Conservation (phyloP, 169 alveolate species). For the Plasmodium cynomolgi region DNA sequence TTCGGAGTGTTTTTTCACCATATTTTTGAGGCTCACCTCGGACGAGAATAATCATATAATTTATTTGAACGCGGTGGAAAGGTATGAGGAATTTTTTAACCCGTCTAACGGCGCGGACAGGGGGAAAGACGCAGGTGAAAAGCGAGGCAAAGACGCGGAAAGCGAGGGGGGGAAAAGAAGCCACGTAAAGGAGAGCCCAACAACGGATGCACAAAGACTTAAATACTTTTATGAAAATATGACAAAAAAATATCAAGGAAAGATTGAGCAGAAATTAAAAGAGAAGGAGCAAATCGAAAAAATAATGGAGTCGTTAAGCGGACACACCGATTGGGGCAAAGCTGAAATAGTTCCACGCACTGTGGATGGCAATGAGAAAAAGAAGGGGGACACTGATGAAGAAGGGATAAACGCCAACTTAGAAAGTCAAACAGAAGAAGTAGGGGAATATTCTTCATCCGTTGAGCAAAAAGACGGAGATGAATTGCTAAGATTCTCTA, state of each 20-base stretch:
- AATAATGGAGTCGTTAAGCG: constrained; percentile 31
- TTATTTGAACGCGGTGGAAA: constrained; percentile 45
- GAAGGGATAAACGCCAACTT: background rate
- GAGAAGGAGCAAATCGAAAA: constrained; percentile 50
- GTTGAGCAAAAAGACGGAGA: background rate
- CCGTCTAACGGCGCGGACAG: background rate
- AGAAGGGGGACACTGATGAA: background rate
- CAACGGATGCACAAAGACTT: constrained; percentile 11
- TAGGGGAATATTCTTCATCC: background rate
- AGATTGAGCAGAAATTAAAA: constrained; percentile 37
- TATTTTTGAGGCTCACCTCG: background rate
- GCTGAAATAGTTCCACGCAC: background rate
- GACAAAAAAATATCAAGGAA: constrained; percentile 25
- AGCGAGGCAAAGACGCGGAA: background rate
- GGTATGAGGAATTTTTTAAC: constrained; percentile 23
- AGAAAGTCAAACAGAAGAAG: background rate
- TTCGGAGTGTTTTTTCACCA: constrained; percentile 27
- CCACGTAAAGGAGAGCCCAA: background rate
- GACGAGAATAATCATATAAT: constrained; percentile 37
- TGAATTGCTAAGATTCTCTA: background rate
- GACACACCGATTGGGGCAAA: background rate
- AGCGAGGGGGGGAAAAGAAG: background rate
- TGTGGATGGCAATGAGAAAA: constrained; percentile 3
- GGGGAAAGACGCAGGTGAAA: background rate
- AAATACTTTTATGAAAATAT: constrained; percentile 62